Base-by-base conservation (phyloP, 192 early-diverging fungal species). In the Podila verticillata region DNA sequence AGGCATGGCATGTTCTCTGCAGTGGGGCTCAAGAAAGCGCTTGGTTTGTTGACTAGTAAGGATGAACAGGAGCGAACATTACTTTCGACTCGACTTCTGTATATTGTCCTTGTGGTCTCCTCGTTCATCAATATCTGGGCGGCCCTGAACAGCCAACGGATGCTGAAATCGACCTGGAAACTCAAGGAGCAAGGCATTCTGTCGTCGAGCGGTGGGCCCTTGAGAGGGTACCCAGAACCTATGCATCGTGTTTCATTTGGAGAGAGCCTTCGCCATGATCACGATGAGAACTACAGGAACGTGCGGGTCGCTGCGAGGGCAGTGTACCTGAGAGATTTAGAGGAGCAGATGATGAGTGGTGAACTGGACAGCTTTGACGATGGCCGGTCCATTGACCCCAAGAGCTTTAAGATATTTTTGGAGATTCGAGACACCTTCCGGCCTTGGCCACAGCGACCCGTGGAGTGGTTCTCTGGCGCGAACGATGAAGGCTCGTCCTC, bases 301-400 rank as follows among this genome's bases (percentile, higher is more conserved):
- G 57, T 66, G 3, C 75, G 61, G 20, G 73, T 75, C 20, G 63
- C 66, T 1, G 75, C 82, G 7, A 74, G 82, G 32, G 85, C 87
- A 8, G 86, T 89, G 0, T 87, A 82, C 66, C 60, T 89, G 56
- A 70, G 75, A 59, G 87, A 89, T 48, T 39, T 89, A 47, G 84
- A 89, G 66, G 80, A 84, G 34, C 79, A 77, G 5, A 61, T 89
- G 48, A 44, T 82, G 10, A 74, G 61, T 22, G 67, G 56, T 10
- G 73, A 71, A 7, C 56, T 80, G 58, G 65, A 82, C 8, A 49
- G 56, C 22, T 86, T 84, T 66, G 66, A 75, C 31, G 71, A 79
- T 22, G 65, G 58, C 22, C 65, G 65, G 7, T 61, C 63, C 1
- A 65, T 84, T 39, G 58, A 70, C 39, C 61, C 17, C 1, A 70